Conservation (phyloP, 1,139 yeast genomes). For the Yamadazyma taylorii region DNA sequence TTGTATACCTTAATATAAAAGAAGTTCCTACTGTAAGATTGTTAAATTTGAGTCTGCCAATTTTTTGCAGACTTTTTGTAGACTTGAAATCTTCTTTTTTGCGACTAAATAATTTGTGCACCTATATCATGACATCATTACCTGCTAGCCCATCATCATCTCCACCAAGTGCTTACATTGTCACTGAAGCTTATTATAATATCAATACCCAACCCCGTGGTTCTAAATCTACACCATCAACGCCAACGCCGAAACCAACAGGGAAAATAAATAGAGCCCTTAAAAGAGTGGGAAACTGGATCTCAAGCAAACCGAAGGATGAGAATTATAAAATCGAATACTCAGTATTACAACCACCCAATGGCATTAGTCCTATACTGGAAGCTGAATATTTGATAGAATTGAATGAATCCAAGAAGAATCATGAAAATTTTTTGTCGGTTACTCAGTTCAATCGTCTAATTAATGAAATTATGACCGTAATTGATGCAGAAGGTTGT, state of each 20-base stretch:
- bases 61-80: too few relatives aligned
- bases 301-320: conserved; percentile 4
- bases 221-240: conserved; percentile 1
- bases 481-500: conserved; percentile 22
- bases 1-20: too few relatives aligned
- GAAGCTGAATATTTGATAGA: conserved; percentile 18
- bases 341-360: conserved; percentile 25
- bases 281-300: conserved; percentile 10
- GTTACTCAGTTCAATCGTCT: conserved; percentile 22
- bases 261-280: conserved; percentile 5
- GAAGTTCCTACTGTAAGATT: too few relatives aligned
- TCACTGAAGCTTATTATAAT: not conserved
- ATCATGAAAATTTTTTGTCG: conserved; percentile 17
- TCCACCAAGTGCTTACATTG: not conserved
- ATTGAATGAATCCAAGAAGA: conserved; percentile 11
- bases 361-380: conserved; percentile 17
- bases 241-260: conserved; percentile 1
- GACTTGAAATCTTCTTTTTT: too few relatives aligned
- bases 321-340: conserved; percentile 26
- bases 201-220: not conserved
- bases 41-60: too few relatives aligned
- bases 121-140: not conserved
- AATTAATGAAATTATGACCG: conserved; percentile 20
- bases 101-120: not conserved
- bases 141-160: conserved; percentile 1